phyloP scores from a whole-genome alignment of 495 filamentous ascomycete genomes.

The Tuber magnatum region DNA sequence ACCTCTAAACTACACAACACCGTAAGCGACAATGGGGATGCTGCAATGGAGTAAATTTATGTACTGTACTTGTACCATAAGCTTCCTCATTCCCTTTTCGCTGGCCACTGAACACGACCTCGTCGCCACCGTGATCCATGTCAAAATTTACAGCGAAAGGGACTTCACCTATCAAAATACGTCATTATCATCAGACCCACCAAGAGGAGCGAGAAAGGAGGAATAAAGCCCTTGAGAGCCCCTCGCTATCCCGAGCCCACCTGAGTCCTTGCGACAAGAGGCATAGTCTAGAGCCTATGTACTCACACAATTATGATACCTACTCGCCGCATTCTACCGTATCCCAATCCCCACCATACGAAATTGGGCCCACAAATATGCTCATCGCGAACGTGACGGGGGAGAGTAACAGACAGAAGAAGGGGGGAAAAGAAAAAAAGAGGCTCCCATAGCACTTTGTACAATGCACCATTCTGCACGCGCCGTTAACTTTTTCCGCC shows the following conservation, averaged over 20 bases:
- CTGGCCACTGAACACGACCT: neutral
- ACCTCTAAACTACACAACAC: neutral
- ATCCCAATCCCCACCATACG: neutral
- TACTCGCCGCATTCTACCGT: neutral
- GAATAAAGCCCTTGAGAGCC: neutral
- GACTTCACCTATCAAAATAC: neutral
- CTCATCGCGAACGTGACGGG: neutral
- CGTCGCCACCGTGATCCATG: neutral
- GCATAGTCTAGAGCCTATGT: neutral
- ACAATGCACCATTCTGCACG: neutral
- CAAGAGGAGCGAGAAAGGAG: neutral
- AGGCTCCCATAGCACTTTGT: constrained; percentile 1
- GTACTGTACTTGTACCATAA: no score
- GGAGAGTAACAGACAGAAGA: constrained; percentile 1
- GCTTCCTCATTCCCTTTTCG: neutral
- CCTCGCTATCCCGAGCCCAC: neutral
- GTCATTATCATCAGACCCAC: neutral
- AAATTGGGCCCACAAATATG: neutral
- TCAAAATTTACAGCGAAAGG: neutral
- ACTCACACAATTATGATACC: no score
- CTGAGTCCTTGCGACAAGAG: neutral
- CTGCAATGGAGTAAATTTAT: neutral
- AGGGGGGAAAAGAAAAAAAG: constrained; percentile 8
- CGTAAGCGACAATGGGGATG: neutral
- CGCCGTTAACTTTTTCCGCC: neutral